Base-by-base conservation (phyloP, 495 filamentous ascomycete species). In the Hypoxylon fragiforme region DNA sequence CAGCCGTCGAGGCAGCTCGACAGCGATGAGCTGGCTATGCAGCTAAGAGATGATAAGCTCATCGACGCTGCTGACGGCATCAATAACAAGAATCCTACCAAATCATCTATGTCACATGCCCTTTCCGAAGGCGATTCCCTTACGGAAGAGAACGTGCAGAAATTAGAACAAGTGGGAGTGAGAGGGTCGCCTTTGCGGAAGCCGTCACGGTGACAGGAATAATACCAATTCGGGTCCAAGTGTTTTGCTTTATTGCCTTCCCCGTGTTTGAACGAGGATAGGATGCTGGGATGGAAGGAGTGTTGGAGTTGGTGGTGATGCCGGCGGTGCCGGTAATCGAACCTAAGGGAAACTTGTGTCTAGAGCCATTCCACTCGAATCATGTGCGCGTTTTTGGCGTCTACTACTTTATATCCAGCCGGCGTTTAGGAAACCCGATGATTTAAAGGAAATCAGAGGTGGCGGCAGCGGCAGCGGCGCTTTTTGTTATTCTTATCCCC, bases 141-240 rank as follows among this genome's bases (percentile, higher is more conserved):
- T 40, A 73, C 71, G 15, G 69, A 70, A 51, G 68, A 69, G 44
- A 73, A 73, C 44, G 54, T 73, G 7, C 61, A 62, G 0, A 62
- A 55, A 19, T 45, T 73, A 8, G 67, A 69, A 16, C 26, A 70
- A 28, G 60, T 38, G 36, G 55, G 54, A 12, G 28, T 22, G 35
- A 63, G 41, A 8, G 38, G 53, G 20, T 47, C 49, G 3, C 24
- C 53, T 9, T 35, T 44, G 13, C 14, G 45, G 22, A 39, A 31
- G 6, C 13, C 12, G 13, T 49, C 32, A 12, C 14, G 15, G 22
- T 22, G 36, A 22, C 3, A 38, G 47, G 41, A 28, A 44, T 21
- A 21, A n/a, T n/a, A n/a, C n/a, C n/a, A n/a, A n/a, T n/a, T n/a
- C n/a, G n/a, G n/a, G n/a, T n/a, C n/a, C n/a, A n/a, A n/a, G n/a